Percentiles rank a stretch among this genome's conserved stretches.
These are phyloP conservation scores for Ophiostoma piceae DNA, from an alignment of 2,329 filamentous ascomycete species.

Conservation along the genomic window DNA sequence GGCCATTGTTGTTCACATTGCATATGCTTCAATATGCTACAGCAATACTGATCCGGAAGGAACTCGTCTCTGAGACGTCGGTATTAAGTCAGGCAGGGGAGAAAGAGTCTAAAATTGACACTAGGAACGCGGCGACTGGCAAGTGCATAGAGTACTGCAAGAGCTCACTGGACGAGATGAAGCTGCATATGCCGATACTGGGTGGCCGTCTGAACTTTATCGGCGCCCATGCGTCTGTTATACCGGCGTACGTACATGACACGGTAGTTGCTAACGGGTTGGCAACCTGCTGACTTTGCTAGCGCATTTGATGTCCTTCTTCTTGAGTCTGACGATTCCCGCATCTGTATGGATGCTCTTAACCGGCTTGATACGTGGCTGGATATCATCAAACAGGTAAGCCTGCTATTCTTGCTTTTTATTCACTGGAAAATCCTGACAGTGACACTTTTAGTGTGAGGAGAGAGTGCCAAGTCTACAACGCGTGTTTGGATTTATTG, in stretches of 20 bases:
- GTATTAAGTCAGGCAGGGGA: too few relatives aligned
- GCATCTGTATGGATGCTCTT: not conserved
- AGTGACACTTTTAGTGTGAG: not conserved
- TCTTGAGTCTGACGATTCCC: not conserved
- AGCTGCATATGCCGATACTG: not conserved
- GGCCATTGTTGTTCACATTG: not conserved
- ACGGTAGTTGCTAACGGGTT: too few relatives aligned
- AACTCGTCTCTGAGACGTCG: too few relatives aligned
- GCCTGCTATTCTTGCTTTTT: not conserved
- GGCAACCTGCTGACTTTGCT: not conserved
- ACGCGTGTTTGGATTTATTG: not conserved
- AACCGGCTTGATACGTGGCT: not conserved
- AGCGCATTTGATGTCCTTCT: not conserved
- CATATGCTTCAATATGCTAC: not conserved
- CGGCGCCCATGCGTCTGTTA: not conserved
- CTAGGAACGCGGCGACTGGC: not conserved
- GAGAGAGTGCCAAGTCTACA: not conserved
- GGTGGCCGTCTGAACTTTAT: not conserved
- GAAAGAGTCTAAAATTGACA: not conserved
- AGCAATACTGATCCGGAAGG: too few relatives aligned
- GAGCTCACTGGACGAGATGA: not conserved
- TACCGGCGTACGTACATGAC: too few relatives aligned
- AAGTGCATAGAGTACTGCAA: not conserved
- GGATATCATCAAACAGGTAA: not conserved
- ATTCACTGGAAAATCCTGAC: not conserved